A percentile compares a stretch with the other conserved stretches of the same genome.
Evolutionary conservation across 148 eudicot genomes (phyloP).

Genomic region (Salicornia ramosissima): DNA sequence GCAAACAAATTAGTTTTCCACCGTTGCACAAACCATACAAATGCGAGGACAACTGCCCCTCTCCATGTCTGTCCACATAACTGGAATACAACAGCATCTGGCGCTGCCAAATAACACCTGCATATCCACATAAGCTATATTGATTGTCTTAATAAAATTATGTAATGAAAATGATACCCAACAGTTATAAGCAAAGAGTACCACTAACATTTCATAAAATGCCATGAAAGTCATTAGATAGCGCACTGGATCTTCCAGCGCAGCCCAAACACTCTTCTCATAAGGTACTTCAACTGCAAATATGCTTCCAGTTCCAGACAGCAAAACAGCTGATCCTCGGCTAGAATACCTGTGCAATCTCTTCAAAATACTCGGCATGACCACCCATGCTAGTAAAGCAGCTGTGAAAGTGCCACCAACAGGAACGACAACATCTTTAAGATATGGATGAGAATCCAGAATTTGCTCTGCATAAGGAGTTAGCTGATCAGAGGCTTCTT

Average conservation of each 20-base stretch:
- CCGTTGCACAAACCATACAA: constrained; percentile 85
- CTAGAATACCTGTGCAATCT: constrained; percentile 64
- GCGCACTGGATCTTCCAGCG: constrained; percentile 76
- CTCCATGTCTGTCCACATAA: constrained; percentile 66
- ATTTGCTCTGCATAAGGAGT: constrained; percentile 58
- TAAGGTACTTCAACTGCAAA: constrained; percentile 71
- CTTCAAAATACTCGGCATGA: constrained; percentile 72
- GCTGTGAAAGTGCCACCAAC: constrained; percentile 63
- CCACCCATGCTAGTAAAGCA: constrained; percentile 72
- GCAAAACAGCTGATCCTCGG: constrained; percentile 60
- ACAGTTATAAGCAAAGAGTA: neutral
- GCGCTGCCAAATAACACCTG: constrained; percentile 81
- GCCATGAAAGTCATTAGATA: constrained; percentile 71
- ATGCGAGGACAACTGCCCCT: constrained; percentile 67
- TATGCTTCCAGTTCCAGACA: constrained; percentile 46
- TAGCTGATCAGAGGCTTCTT: constrained; percentile 54
- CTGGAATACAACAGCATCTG: constrained; percentile 56
- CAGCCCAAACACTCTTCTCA: constrained; percentile 92
- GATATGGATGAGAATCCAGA: constrained; percentile 72
- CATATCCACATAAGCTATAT: constrained; percentile 15
- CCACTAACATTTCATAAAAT: constrained; percentile 61
- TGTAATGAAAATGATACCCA: neutral
- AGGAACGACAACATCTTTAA: constrained; percentile 77
- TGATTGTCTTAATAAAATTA: neutral
- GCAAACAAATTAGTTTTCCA: constrained; percentile 80